Evolutionary conservation across 306 rosid species (phyloP).

Genomic region (Castanea mollissima): DNA sequence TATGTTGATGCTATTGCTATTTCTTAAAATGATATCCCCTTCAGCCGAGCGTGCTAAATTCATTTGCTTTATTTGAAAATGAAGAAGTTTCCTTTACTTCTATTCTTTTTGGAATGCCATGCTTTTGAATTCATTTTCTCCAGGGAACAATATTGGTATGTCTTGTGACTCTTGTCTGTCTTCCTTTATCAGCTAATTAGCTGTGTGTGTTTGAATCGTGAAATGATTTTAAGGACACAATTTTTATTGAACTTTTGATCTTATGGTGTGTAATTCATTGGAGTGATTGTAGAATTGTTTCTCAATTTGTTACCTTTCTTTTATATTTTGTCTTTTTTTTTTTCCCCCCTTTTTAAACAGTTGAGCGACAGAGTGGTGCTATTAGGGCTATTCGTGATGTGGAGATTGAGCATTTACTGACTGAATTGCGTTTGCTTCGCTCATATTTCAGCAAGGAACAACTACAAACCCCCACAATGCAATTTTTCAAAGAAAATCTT

Average conservation of each 20-base stretch:
- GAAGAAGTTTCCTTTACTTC: no score
- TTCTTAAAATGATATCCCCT: no score
- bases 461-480: slow-evolving; percentile 44
- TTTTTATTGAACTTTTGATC: no score
- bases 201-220: no score
- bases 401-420: slow-evolving; percentile 60
- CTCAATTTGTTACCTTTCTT: background rate
- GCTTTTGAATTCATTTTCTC: no score
- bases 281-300: background rate
- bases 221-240: no score
- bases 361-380: slow-evolving; percentile 61
- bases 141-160: background rate
- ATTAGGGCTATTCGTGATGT: slow-evolving; percentile 80
- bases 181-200: no score
- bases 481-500: slow-evolving; percentile 49
- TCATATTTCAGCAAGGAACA: slow-evolving; percentile 59
- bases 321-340: background rate
- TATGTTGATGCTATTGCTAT: no score
- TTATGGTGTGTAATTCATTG: background rate
- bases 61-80: no score
- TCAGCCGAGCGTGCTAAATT: no score
- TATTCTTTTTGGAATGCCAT: no score
- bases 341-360: slow-evolving; percentile 13
- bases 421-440: slow-evolving; percentile 63
- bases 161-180: background rate